These are phyloP conservation scores for Plasmodium blacklocki DNA, from an alignment of 169 alveolate genomes.

Conservation along the genomic window DNA sequence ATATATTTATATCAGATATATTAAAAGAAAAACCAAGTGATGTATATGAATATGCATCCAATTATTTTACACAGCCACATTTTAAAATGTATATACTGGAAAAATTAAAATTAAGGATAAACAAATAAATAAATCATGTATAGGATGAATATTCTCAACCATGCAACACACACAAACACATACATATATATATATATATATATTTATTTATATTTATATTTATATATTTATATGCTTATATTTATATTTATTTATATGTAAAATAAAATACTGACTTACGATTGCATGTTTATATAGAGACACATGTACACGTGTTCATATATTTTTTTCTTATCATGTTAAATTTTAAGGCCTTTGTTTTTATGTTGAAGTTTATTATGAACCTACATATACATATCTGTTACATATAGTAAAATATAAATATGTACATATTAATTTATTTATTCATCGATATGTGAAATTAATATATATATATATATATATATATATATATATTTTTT, in stretches of 20 bases:
- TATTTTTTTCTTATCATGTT: background rate
- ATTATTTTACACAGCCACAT: slow-evolving; percentile 46
- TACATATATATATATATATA: slow-evolving; percentile 2
- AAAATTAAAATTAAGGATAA: slow-evolving; percentile 10
- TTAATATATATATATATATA: too few relatives aligned
- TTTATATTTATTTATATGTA: background rate
- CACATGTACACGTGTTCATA: background rate
- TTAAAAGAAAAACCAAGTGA: slow-evolving; percentile 59
- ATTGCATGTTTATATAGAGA: background rate
- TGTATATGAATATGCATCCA: slow-evolving; percentile 49
- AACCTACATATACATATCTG: too few relatives aligned
- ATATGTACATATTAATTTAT: too few relatives aligned
- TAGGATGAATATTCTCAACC: too few relatives aligned
- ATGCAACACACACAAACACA: background rate
- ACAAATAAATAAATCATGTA: background rate
- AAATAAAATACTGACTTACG: background rate
- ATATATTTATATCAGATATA: slow-evolving; percentile 39
- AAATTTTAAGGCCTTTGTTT: background rate
- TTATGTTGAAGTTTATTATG: background rate
- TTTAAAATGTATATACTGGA: slow-evolving; percentile 11
- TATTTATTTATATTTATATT: background rate
- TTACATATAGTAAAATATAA: too few relatives aligned
- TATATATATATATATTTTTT: too few relatives aligned
- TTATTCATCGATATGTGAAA: too few relatives aligned
- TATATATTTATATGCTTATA: background rate